Evolutionary conservation across 352 stramenopile species (phyloP), one percentile per base, ranked within the genome.

Genomic region (Elongisporangium senticosum): DNA sequence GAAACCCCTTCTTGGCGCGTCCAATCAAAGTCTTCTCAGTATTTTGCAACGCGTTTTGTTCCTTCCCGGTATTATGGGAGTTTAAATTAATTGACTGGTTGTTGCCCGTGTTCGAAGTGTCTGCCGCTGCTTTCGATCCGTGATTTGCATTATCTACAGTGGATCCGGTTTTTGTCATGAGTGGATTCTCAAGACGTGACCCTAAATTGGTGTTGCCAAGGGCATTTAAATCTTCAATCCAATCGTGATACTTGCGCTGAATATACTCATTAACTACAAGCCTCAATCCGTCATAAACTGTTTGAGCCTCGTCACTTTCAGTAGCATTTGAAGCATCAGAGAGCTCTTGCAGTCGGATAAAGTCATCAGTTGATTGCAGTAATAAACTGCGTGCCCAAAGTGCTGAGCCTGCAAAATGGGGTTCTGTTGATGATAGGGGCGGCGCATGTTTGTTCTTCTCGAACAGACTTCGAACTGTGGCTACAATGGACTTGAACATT

Each of bases 381-480:
- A 93, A 61, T 11, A 98, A 56, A 20, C 88, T 95, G 22, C 89
- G 79, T 33, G 93, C 95, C 95, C 95, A 98, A 3, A 98, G 63
- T 2, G 93, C 93, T 14, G 91, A 79, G 17, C 95, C 95, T 10
- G 93, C 90, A 67, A 95, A 98, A 51, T 96, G 78, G 21, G 95
- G 95, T 67, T 98, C 93, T 2, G 90, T 93, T 13, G 84, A 70
- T 1, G 86, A 84, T 1, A 98, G 68, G 20, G 91, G 75, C 7
- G 94, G 95, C 15, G 75, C 62, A 8, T 81, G 62, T 26, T 96
- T 89, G 58, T 95, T 91, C 63, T 96, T 95, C 55, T 98, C 95
- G 69, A 98, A 98, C 40, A 93, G 54, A 28, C 96, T 95, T 21
- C 76, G 75, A 21, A 97, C 78, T 2, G 83, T 88, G 3, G 79